Evolutionary conservation across 2,329 filamentous ascomycete genomes (phyloP), one percentile per base, ranked within the genome.

Genomic region (Sporothrix luriei): DNA sequence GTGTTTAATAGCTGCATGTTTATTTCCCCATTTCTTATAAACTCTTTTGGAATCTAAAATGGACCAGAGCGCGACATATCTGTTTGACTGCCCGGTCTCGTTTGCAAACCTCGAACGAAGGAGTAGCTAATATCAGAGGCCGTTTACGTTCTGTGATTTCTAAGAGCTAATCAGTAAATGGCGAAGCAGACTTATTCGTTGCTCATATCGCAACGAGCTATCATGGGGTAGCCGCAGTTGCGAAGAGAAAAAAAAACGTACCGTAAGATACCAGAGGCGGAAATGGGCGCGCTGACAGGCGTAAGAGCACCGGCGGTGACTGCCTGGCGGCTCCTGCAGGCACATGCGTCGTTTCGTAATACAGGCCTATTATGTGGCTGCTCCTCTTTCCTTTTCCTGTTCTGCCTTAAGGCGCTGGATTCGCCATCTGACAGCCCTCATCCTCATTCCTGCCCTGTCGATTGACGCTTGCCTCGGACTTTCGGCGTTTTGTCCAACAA

Each of bases 1-100:
- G 61, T 67, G 67, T 69, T 62, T 71, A 69, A 57, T 71, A 71
- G 69, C 66, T 68, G 49, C 66, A 69, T 71, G 57, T 71, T 24
- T 57, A n/a, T 68, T 26, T 59, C 52, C 52, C 64, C 49, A 38
- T 61, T 43, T 33, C 43, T 46, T n/a, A 14, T 6, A 24, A 26
- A 66, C 40, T 38, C 38, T 55, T 67, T 66, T 62, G 66, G 59
- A 69, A 66, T 70, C 69, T 33, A 57, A 70, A 43, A 38, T 21
- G 57, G 21, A 59, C 24, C 49, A 40, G 59, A 65, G 59, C 21
- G 38, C 57, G 38, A 62, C n/a, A 21, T 26, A 21, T 21, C 7
- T 26, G 11, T 46, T 61, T 61, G n/a, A 24, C n/a, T 13, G 52
- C 1, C 19, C 13, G 29, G 7, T 38, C 2, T n/a, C 7, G 16